Percentiles rank a stretch among this genome's conserved stretches.
phyloP scores from a whole-genome alignment of 768 basidiomycete species.

The Pholiota conissans region DNA sequence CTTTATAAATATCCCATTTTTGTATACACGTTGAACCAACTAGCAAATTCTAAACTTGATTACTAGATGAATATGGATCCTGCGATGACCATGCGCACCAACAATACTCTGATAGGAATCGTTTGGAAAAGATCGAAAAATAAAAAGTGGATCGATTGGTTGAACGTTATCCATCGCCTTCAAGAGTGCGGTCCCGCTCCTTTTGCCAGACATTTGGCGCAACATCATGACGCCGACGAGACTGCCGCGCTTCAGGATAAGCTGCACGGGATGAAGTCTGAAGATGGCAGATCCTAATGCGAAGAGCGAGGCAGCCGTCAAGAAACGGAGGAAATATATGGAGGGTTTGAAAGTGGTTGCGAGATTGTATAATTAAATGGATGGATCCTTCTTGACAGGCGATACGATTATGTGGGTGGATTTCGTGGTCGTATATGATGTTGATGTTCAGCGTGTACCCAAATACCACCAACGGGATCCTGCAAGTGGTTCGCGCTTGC shows the following conservation, averaged over 20 bases:
- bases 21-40: too few species aligned
- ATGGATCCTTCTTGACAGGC: constrained; percentile 33
- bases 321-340: constrained; percentile 6
- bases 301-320: not conserved
- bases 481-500: too few species aligned
- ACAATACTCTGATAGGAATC: too few species aligned
- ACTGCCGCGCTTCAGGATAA: not conserved
- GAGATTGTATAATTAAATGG: constrained; percentile 24
- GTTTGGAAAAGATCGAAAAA: too few species aligned
- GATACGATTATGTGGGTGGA: constrained; percentile 37
- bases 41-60: too few species aligned
- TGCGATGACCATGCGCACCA: too few species aligned
- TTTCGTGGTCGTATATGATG: constrained; percentile 31
- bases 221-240: too few species aligned
- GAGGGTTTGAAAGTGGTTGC: constrained; percentile 24
- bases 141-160: constrained; percentile 54
- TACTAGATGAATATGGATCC: too few species aligned
- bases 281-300: constrained; percentile 16
- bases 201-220: too few species aligned
- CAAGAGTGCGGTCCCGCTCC: too few species aligned
- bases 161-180: constrained; percentile 39
- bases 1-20: too few species aligned
- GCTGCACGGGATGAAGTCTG: constrained; percentile 14
- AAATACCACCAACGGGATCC: too few species aligned
- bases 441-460: constrained; percentile 10